Percentiles rank a stretch among this genome's conserved stretches.
phyloP scores from a whole-genome alignment of 805 yeast genomes.

The Cyberlindnera xylosilytica region DNA sequence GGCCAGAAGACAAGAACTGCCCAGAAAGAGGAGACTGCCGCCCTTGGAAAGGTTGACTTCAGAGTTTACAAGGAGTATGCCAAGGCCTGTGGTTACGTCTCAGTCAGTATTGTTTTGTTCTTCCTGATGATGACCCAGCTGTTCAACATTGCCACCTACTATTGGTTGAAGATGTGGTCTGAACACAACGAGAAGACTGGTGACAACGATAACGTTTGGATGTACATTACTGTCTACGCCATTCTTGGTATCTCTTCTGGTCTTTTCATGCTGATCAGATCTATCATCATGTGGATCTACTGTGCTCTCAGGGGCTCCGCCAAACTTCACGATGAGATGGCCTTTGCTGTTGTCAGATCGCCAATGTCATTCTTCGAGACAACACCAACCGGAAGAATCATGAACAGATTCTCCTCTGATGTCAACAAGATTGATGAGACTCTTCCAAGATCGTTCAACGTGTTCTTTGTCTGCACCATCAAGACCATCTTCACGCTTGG shows the following conservation, averaged over 20 bases:
- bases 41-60: slow-evolving; percentile 56
- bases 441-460: slow-evolving; percentile 64
- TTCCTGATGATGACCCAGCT: slow-evolving; percentile 35
- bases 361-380: slow-evolving; percentile 97
- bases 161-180: slow-evolving; percentile 71
- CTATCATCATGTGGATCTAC: slow-evolving; percentile 46
- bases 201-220: slow-evolving; percentile 39
- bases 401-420: slow-evolving; percentile 90
- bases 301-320: slow-evolving; percentile 57
- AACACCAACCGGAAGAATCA: slow-evolving; percentile 89
- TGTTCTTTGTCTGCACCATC: slow-evolving; percentile 58
- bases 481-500: slow-evolving; percentile 68
- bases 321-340: slow-evolving; percentile 55
- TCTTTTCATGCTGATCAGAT: slow-evolving; percentile 42
- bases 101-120: slow-evolving; percentile 41
- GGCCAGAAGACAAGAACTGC: slow-evolving; percentile 37
- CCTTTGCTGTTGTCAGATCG: slow-evolving; percentile 56
- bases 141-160: slow-evolving; percentile 42
- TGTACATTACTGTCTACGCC: slow-evolving; percentile 53
- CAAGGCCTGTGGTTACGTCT: slow-evolving; percentile 53
- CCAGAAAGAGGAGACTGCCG: slow-evolving; percentile 50
- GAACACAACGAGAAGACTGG: slow-evolving; percentile 44
- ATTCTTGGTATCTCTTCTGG: slow-evolving; percentile 52
- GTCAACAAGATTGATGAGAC: slow-evolving; percentile 84
- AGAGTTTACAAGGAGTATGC: slow-evolving; percentile 52